Base-by-base conservation (phyloP, 78 protist genomes). In the Ministeria vibrans region DNA sequence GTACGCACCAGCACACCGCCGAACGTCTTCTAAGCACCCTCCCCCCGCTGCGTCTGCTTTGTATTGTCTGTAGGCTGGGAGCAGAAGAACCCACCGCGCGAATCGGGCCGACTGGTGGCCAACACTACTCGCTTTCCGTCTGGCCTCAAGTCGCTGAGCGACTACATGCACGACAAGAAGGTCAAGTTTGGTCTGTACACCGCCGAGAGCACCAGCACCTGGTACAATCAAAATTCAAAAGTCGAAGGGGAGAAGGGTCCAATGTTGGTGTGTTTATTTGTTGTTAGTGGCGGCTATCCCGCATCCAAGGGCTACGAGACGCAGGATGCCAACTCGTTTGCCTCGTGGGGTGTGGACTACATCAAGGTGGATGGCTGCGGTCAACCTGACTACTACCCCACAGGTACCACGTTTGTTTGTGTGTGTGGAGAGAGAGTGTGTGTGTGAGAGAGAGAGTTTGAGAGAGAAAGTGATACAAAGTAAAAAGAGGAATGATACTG, bases 151-250 rank as follows among this genome's bases (percentile, higher is more conserved):
- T 42, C 71, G 7, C 78, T 87, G 2, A 80, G 77, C 18, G 82
- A 45, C 43, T 87, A 76, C 23, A 32, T 68, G 53, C 85, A 87
- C 80, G 0, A 7, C 46, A 51, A 62, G 39, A 81, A 75, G 30
- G 78, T 93, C 25, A 45, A 59, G 80, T 59, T 93, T 28, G 96
- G 96, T 20, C 72, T 92, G 38, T 93, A 93, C 80, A 83, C 90
- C 7, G 66, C 66, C 7, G 66, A 59, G 18, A 25, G 34, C 11
- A 25, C n/a, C n/a, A n/a, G n/a, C n/a, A n/a, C n/a, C n/a, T n/a
- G n/a, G n/a, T n/a, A n/a, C n/a, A n/a, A n/a, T n/a, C n/a, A n/a
- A n/a, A n/a, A n/a, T n/a, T n/a, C n/a, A n/a, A n/a, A n/a, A n/a
- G n/a, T 49, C 55, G n/a, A 15, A 15, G 55, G 9, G 55, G n/a